Evolutionary conservation across 2,329 filamentous ascomycete species (phyloP).

Genomic region (Pyricularia sp.): DNA sequence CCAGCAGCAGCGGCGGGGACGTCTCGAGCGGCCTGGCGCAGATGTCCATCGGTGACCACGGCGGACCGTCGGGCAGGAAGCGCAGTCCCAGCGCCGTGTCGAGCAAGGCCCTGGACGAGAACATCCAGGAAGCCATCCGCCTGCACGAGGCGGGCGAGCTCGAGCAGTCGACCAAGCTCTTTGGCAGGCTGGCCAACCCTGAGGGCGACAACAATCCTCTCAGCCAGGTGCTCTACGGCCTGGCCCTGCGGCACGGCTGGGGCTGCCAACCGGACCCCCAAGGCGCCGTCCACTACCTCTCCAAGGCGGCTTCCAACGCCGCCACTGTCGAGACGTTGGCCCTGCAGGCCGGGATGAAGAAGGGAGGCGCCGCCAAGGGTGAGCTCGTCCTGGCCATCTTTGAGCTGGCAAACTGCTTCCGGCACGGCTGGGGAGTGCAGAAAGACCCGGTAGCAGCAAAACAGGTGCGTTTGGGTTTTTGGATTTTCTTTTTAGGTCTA

Average conservation of each 20-base stretch:
- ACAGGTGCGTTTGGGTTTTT: slow-evolving; percentile 37
- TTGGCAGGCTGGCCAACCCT: slow-evolving; percentile 74
- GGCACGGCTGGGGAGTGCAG: slow-evolving; percentile 86
- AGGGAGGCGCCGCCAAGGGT: slow-evolving; percentile 89
- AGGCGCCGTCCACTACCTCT: slow-evolving; percentile 74
- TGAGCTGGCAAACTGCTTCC: slow-evolving; percentile 86
- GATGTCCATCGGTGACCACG: slow-evolving; percentile 16
- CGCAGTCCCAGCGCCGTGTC: slow-evolving; percentile 26
- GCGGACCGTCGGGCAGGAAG: slow-evolving; percentile 5
- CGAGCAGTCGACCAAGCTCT: slow-evolving; percentile 72
- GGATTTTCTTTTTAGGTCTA: neutral
- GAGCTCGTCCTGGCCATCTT: slow-evolving; percentile 95
- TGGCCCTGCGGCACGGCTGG: slow-evolving; percentile 92
- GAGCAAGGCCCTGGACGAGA: slow-evolving; percentile 47
- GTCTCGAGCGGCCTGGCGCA: slow-evolving; percentile 18
- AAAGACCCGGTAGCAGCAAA: slow-evolving; percentile 80
- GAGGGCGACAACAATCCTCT: slow-evolving; percentile 82
- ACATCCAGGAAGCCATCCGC: slow-evolving; percentile 92
- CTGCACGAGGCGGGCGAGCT: slow-evolving; percentile 82
- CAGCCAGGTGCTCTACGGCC: slow-evolving; percentile 90
- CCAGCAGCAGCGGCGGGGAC: slow-evolving; percentile 22
- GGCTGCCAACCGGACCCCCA: slow-evolving; percentile 66
- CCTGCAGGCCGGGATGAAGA: slow-evolving; percentile 78
- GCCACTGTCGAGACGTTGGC: slow-evolving; percentile 80
- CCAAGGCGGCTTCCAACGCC: slow-evolving; percentile 81